Evolutionary conservation across 371 early-diverging fungal genomes (phyloP).

Genomic region (Actinomortierella wolfii): DNA sequence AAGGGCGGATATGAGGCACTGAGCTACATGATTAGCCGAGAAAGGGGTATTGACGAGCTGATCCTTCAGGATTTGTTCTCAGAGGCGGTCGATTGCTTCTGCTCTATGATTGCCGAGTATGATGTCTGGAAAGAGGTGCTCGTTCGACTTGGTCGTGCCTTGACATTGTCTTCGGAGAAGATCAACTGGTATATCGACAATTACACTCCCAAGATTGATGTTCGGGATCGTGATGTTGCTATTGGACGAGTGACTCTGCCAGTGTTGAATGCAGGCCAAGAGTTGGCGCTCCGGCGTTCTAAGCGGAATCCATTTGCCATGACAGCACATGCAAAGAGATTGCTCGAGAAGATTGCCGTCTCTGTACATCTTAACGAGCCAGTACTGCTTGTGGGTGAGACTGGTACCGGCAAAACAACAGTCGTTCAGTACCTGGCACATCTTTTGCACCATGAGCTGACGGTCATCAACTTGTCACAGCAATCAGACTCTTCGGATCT

Average conservation of each 20-base stretch:
- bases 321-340: conserved; percentile 77
- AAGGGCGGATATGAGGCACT: conserved; percentile 41
- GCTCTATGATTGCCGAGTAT: conserved; percentile 80
- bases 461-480: conserved; percentile 97
- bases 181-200: conserved; percentile 76
- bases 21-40: conserved; percentile 27
- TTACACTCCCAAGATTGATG: conserved; percentile 68
- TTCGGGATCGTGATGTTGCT: conserved; percentile 51
- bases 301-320: conserved; percentile 72
- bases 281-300: conserved; percentile 20
- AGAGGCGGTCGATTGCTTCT: conserved; percentile 91
- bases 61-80: conserved; percentile 67
- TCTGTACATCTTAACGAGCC: conserved; percentile 86
- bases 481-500: conserved; percentile 98
- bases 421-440: conserved; percentile 95
- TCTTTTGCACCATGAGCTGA: conserved; percentile 76
- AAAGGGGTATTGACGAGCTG: conserved; percentile 47
- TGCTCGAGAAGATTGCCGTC: conserved; percentile 87
- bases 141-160: conserved; percentile 67
- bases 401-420: conserved; percentile 99
- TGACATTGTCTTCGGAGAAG: conserved; percentile 74
- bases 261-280: conserved; percentile 24
- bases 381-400: conserved; percentile 97
- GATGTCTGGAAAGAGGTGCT: conserved; percentile 66
- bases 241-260: conserved; percentile 77